Evolutionary conservation across 2,329 filamentous ascomycete genomes (phyloP), one percentile per base, ranked within the genome.

Genomic region (Tolypocladium nubicola): DNA sequence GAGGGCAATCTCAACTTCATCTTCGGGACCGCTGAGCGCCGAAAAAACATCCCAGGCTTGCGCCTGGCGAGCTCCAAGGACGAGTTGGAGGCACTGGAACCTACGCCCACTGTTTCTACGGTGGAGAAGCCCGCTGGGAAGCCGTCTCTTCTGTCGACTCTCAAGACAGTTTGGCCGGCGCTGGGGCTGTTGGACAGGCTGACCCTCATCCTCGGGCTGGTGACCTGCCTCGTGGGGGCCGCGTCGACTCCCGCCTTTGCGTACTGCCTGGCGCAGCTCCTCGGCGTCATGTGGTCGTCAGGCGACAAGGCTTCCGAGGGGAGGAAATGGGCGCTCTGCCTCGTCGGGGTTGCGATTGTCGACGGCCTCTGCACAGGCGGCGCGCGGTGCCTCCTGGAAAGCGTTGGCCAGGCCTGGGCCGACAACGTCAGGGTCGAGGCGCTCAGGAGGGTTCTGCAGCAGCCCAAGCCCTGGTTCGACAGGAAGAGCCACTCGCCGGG

Each of bases 401-500:
- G 76, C 33, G 82, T 79, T 14, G 89, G 83, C 1, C 88, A 96
- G 66, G 69, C 79, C 1, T 97, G 93, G 93, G 79, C 92, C 16
- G 85, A 93, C 64, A 71, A 73, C 0, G 76, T 95, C 11, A 86
- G 92, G 1, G 74, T 78, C 2, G 79, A 85, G 67, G 87, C 89
- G 0, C 75, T 96, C 61, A 77, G 77, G 53, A 79, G 81, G 1
- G 84, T 96, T 19, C 76, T 97, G 0, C 77, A 81, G 43, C 93
- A 97, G 66, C 87, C 89, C 1, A 85, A 81, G 60, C 72, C 80
- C 5, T 97, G 91, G 86, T 96, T 96, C 63, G 86, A 90, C 61
- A 75, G 79, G 54, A 77, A 86, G 2, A 76, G 78, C 39, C 88
- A 94, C 68, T 82, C 80, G 0, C 75, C 87, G 0, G 76, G 78